These are phyloP conservation scores for Apiospora arundinis DNA, from an alignment of 2,329 filamentous ascomycete genomes.

Conservation along the genomic window DNA sequence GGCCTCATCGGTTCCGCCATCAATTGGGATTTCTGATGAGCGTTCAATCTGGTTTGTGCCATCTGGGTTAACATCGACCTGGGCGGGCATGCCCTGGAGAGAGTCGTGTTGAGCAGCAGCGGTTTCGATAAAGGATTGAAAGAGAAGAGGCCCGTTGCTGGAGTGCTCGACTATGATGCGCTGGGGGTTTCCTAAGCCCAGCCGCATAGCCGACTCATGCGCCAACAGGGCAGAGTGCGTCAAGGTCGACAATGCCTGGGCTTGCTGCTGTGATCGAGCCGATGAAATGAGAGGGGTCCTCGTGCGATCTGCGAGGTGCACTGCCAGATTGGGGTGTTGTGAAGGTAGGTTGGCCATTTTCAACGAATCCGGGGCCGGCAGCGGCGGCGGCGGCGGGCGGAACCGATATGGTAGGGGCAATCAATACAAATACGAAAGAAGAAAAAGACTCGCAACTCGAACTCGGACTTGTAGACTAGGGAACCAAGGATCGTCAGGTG, in stretches of 20 bases:
- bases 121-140: conserved; percentile 37
- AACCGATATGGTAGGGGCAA: not conserved
- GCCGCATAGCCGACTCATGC: conserved; percentile 58
- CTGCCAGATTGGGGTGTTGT: conserved; percentile 57
- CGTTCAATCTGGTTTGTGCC: not conserved
- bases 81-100: not conserved
- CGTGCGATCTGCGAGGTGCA: conserved; percentile 63
- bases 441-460: not conserved
- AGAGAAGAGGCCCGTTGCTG: conserved; percentile 41
- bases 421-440: not conserved
- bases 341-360: conserved; percentile 51
- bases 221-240: conserved; percentile 59
- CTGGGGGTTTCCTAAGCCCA: conserved; percentile 59
- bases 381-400: not conserved
- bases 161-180: conserved; percentile 65
- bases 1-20: conserved; percentile 41
- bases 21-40: conserved; percentile 18
- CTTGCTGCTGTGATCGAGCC: conserved; percentile 49
- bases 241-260: conserved; percentile 58
- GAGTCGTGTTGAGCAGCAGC: conserved; percentile 8
- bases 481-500: not conserved
- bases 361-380: not conserved
- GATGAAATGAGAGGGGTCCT: conserved; percentile 65
- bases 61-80: not conserved
- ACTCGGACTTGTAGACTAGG: not conserved